phyloP scores from a whole-genome alignment of 2,329 filamentous ascomycete genomes.

The Clonostachys solani region DNA sequence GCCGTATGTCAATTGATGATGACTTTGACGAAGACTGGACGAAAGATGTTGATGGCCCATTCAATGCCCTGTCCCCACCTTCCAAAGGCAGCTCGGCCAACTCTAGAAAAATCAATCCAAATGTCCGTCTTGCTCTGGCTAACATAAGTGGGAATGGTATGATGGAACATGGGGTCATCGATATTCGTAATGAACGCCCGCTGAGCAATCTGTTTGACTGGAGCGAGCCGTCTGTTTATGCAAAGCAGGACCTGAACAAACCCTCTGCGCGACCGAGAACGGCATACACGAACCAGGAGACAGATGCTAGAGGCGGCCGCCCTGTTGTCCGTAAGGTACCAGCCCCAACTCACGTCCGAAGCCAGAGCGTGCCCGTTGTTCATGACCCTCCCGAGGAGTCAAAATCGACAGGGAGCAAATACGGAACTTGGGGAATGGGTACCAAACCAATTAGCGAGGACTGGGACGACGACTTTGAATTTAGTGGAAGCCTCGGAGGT shows the following conservation, averaged over 20 bases:
- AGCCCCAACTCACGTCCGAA: constrained; percentile 68
- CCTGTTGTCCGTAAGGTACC: constrained; percentile 62
- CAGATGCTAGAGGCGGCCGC: constrained; percentile 67
- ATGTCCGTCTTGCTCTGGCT: constrained; percentile 48
- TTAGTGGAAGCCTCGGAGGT: constrained; percentile 43
- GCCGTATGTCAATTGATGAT: constrained; percentile 53
- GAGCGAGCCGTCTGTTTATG: constrained; percentile 62
- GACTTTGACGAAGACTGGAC: constrained; percentile 63
- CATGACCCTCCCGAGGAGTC: constrained; percentile 56
- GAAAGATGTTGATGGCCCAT: constrained; percentile 44
- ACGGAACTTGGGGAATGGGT: constrained; percentile 78
- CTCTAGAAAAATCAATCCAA: constrained; percentile 46
- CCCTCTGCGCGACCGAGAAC: constrained; percentile 66
- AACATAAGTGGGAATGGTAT: constrained; percentile 44
- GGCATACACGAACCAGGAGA: constrained; percentile 71
- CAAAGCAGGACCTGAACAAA: constrained; percentile 55
- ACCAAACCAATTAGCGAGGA: constrained; percentile 78
- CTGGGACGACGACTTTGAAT: constrained; percentile 89
- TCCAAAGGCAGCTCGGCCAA: constrained; percentile 45
- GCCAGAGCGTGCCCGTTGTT: constrained; percentile 74
- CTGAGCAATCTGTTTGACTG: constrained; percentile 74
- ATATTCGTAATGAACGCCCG: constrained; percentile 38
- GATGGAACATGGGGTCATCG: constrained; percentile 16
- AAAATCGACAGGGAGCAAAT: constrained; percentile 60
- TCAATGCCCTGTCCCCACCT: constrained; percentile 55